Evolutionary conservation across 306 rosid species (phyloP).

Genomic region (Acacia melanoxylon): DNA sequence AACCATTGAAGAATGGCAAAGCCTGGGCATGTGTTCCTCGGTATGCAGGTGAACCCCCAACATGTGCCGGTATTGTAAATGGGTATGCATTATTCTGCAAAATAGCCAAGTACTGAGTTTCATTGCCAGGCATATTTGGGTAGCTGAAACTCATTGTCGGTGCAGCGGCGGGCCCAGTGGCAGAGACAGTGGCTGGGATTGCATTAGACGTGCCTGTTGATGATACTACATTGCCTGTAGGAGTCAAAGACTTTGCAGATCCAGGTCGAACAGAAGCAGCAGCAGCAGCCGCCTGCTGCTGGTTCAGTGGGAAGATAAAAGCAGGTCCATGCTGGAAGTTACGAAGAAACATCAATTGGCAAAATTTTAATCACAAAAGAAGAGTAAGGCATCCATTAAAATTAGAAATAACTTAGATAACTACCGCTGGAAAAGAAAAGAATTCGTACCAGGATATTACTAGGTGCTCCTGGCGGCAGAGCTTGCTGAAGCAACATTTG

Average conservation of each 20-base stretch:
- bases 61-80: slow-evolving; percentile 85
- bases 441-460: slow-evolving; percentile 70
- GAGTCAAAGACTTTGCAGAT: slow-evolving; percentile 67
- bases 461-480: slow-evolving; percentile 83
- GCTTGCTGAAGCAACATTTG: slow-evolving; percentile 81
- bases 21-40: slow-evolving; percentile 84
- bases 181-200: slow-evolving; percentile 41
- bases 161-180: slow-evolving; percentile 47
- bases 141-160: slow-evolving; percentile 89
- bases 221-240: slow-evolving; percentile 47
- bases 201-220: slow-evolving; percentile 48
- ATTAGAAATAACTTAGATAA: not conserved
- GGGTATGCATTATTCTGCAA: slow-evolving; percentile 83
- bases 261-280: slow-evolving; percentile 62
- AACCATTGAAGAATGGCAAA: slow-evolving; percentile 77
- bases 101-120: slow-evolving; percentile 88
- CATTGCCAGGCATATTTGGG: slow-evolving; percentile 73
- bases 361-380: not conserved
- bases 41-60: slow-evolving; percentile 85
- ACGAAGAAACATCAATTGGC: not conserved
- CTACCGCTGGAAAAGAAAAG: not conserved
- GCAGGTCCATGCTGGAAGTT: slow-evolving; percentile 84
- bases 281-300: slow-evolving; percentile 67
- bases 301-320: slow-evolving; percentile 82
- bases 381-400: not conserved